Evolutionary conservation across 2,329 filamentous ascomycete genomes (phyloP).

Genomic region (Apiospora aurea): DNA sequence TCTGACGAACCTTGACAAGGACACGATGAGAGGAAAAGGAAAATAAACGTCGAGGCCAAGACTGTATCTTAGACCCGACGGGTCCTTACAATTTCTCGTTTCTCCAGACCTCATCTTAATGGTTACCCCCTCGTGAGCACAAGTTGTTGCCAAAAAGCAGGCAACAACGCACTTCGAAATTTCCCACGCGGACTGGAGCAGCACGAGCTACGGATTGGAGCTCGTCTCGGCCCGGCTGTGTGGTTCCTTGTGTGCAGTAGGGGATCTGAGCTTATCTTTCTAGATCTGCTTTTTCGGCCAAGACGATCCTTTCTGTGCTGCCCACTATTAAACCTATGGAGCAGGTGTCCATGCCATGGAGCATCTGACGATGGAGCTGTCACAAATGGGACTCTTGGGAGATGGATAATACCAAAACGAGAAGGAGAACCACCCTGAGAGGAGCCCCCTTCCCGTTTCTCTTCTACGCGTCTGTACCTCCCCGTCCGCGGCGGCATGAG

Average conservation of each 20-base stretch:
- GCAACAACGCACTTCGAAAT: not conserved
- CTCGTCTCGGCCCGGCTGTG: not conserved
- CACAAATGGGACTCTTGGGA: conserved; percentile 4
- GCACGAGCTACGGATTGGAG: not conserved
- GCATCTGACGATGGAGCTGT: not conserved
- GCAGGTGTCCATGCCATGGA: conserved; percentile 5
- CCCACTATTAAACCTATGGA: conserved; percentile 5
- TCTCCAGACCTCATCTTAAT: not conserved
- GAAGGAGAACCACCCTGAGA: not conserved
- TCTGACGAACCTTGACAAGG: conserved; percentile 14
- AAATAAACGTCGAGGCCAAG: not conserved
- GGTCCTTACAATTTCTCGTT: not conserved
- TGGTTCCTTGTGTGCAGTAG: not conserved
- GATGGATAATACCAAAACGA: not conserved
- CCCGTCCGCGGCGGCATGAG: not conserved
- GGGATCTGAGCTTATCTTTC: conserved; percentile 18
- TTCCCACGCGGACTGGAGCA: not conserved
- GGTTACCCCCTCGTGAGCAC: not conserved
- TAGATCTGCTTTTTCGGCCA: not conserved
- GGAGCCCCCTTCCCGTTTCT: not conserved
- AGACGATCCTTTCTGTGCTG: not conserved
- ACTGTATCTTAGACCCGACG: conserved; percentile 6
- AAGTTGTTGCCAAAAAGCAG: not conserved
- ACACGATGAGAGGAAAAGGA: not conserved
- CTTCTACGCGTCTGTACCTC: conserved; percentile 10